phyloP scores from a whole-genome alignment of 768 basidiomycete species.

The Lactifluus hygrophoroides region DNA sequence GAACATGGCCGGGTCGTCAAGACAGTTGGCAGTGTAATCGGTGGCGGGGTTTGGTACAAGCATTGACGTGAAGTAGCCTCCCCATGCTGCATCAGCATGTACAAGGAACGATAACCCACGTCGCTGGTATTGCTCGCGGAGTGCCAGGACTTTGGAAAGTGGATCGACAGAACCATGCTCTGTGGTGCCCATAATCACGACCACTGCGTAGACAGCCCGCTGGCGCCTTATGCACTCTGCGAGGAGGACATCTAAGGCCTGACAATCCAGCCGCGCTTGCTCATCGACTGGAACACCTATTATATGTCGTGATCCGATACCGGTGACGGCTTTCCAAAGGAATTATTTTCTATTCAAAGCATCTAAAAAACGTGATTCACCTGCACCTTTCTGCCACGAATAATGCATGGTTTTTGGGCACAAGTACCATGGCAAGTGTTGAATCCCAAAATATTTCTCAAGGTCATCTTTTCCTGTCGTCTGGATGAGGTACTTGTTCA shows the following conservation, averaged over 20 bases:
- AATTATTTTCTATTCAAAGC: background rate
- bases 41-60: conserved; percentile 18
- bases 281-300: conserved; percentile 31
- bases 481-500: conserved; percentile 31
- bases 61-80: conserved; percentile 36
- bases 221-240: conserved; percentile 26
- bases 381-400: conserved; percentile 41
- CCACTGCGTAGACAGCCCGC: conserved; percentile 34
- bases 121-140: conserved; percentile 28
- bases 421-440: conserved; percentile 23
- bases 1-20: conserved; percentile 25
- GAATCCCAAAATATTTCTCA: conserved; percentile 23
- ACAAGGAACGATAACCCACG: conserved; percentile 34
- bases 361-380: conserved; percentile 24
- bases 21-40: background rate
- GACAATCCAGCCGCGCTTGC: conserved; percentile 30
- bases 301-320: conserved; percentile 35
- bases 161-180: conserved; percentile 39
- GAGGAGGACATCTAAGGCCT: conserved; percentile 24
- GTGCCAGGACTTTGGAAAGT: conserved; percentile 29
- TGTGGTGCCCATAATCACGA: conserved; percentile 37
- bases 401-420: conserved; percentile 33
- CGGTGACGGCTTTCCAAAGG: conserved; percentile 30
- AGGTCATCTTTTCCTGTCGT: conserved; percentile 30
- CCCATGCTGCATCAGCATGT: conserved; percentile 42